Conservation (phyloP, 2,329 filamentous ascomycete genomes). For the Trichoderma polysporum region DNA sequence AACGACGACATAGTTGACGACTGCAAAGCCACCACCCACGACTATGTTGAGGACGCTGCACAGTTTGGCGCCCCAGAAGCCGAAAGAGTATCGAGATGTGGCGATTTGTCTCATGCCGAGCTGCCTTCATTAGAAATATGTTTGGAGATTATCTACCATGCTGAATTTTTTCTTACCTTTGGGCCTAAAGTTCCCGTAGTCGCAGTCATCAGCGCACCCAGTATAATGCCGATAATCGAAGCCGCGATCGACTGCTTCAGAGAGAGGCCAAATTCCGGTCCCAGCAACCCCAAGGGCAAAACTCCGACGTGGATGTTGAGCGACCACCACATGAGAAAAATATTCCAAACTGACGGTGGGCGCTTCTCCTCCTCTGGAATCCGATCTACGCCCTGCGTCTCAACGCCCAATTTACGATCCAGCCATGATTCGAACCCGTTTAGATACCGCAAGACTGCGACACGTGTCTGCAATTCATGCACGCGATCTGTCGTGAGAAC, state of each 20-base stretch:
- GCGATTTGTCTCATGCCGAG: slow-evolving; percentile 22
- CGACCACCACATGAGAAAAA: slow-evolving; percentile 12
- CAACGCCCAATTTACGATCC: not conserved
- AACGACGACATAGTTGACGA: slow-evolving; percentile 26
- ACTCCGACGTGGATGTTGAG: slow-evolving; percentile 6
- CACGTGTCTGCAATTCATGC: not conserved
- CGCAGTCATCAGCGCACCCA: not conserved
- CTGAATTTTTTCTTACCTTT: not conserved
- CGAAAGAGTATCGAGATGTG: slow-evolving; percentile 23
- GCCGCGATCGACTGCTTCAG: not conserved
- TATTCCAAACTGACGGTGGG: not conserved
- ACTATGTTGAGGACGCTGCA: slow-evolving; percentile 27
- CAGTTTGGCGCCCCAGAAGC: slow-evolving; percentile 27
- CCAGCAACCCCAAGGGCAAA: not conserved
- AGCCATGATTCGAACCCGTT: slow-evolving; percentile 3
- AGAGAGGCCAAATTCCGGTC: not conserved
- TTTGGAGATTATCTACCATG: not conserved
- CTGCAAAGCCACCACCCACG: slow-evolving; percentile 26
- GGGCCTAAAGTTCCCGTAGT: not conserved
- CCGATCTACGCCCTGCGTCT: not conserved
- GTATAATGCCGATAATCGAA: not conserved
- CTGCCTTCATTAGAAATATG: not conserved
- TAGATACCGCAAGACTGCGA: not conserved
- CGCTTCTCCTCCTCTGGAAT: slow-evolving; percentile 1
- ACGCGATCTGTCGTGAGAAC: not conserved